Evolutionary conservation across 2,329 filamentous ascomycete species (phyloP).

Genomic region (Podosphaera leucotricha): DNA sequence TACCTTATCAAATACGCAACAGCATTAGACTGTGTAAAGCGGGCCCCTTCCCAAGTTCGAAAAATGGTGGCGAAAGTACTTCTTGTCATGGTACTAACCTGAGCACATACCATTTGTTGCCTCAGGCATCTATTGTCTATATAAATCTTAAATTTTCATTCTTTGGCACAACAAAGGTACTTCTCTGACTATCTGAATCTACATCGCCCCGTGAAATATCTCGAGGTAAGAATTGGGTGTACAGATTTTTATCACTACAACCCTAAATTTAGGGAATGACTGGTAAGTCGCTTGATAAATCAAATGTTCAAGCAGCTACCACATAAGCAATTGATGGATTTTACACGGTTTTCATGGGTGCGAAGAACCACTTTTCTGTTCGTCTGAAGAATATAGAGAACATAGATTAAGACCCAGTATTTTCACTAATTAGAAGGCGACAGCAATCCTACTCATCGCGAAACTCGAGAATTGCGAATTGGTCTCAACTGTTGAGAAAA

Average conservation of each 20-base stretch:
- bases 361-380: background rate
- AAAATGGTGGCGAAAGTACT: background rate
- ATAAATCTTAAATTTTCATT: no score
- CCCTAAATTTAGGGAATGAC: background rate
- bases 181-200: no score
- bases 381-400: background rate
- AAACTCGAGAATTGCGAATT: background rate
- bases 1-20: background rate
- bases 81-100: no score
- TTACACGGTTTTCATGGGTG: background rate
- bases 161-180: background rate
- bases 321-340: slow-evolving; percentile 1
- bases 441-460: background rate
- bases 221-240: background rate
- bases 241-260: background rate
- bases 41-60: background rate
- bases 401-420: background rate
- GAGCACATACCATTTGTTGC: no score
- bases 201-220: no score
- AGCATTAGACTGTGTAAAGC: background rate
- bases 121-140: no score
- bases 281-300: background rate
- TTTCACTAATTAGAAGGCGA: background rate
- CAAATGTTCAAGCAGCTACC: background rate
- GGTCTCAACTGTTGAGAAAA: no score